Evolutionary conservation across 177 flowering plant species (phyloP).

Genomic region (Vitis hybrid): DNA sequence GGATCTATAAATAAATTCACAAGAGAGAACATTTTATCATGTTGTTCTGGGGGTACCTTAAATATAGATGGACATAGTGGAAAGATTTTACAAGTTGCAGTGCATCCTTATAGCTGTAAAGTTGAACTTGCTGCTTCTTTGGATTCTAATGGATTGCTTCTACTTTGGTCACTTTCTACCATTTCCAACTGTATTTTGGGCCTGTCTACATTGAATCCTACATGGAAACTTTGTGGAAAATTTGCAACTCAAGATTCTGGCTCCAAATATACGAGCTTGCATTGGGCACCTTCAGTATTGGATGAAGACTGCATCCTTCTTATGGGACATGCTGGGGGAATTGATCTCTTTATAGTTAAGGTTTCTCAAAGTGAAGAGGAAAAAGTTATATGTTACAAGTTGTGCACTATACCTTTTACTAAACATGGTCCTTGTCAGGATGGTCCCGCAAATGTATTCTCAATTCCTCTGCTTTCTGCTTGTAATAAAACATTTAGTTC

Average conservation of each 20-base stretch:
- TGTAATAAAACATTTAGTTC: slow-evolving; percentile 28
- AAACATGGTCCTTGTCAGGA: slow-evolving; percentile 25
- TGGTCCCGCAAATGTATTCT: slow-evolving; percentile 52
- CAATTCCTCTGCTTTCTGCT: slow-evolving; percentile 52
- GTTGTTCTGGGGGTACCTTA: slow-evolving; percentile 32
- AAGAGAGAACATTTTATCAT: slow-evolving; percentile 25
- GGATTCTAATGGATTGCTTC: slow-evolving; percentile 72
- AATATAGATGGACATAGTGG: slow-evolving; percentile 68
- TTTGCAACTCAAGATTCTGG: slow-evolving; percentile 22
- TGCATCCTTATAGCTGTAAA: slow-evolving; percentile 64
- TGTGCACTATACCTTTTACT: slow-evolving; percentile 70
- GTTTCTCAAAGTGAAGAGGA: slow-evolving; percentile 33
- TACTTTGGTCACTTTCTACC: slow-evolving; percentile 77
- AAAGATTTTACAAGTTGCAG: slow-evolving; percentile 59
- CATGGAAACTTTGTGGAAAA: slow-evolving; percentile 62
- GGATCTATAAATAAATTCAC: slow-evolving; percentile 18
- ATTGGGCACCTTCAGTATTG: slow-evolving; percentile 73
- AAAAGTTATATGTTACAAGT: slow-evolving; percentile 42
- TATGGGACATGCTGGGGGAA: slow-evolving; percentile 65
- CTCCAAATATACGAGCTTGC: slow-evolving; percentile 57
- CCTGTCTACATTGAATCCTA: slow-evolving; percentile 45
- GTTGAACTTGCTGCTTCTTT: slow-evolving; percentile 72
- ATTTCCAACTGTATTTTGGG: slow-evolving; percentile 39
- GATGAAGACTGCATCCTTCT: slow-evolving; percentile 57
- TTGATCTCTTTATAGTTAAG: slow-evolving; percentile 67